phyloP scores from a whole-genome alignment of 2,329 filamentous ascomycete genomes.

The Periconia digitata region DNA sequence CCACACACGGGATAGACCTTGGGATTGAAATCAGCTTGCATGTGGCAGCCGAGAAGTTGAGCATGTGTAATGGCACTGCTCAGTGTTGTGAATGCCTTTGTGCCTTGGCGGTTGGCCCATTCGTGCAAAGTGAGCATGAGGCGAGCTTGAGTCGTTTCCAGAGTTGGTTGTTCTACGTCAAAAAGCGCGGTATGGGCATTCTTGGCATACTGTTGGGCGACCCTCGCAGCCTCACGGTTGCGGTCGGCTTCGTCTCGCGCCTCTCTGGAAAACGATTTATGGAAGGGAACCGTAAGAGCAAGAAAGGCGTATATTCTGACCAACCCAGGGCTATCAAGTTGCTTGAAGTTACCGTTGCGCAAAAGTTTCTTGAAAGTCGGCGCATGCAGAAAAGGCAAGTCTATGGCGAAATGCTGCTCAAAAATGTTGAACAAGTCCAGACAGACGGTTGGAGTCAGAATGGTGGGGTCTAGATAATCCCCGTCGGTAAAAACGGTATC shows the following conservation, averaged over 20 bases:
- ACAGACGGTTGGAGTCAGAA: constrained; percentile 68
- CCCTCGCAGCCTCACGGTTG: constrained; percentile 1
- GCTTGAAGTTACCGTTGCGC: neutral
- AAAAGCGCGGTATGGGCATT: constrained; percentile 56
- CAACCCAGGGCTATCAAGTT: neutral
- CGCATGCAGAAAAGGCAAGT: constrained; percentile 71
- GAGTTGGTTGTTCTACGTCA: constrained; percentile 45
- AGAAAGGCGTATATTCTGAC: constrained; percentile 66
- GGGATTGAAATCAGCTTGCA: constrained; percentile 28
- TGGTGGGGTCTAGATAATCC: constrained; percentile 63
- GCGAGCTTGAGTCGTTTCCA: constrained; percentile 67
- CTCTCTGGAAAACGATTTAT: constrained; percentile 53
- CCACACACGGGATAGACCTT: constrained; percentile 20
- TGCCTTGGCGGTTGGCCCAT: constrained; percentile 66
- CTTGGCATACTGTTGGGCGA: constrained; percentile 65
- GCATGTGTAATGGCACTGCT: constrained; percentile 63
- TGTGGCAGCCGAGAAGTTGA: constrained; percentile 39
- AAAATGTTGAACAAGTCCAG: constrained; percentile 70
- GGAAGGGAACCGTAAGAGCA: constrained; percentile 69
- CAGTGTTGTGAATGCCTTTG: constrained; percentile 67
- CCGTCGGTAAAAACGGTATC: constrained; percentile 50
- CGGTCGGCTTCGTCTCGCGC: neutral
- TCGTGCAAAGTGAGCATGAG: constrained; percentile 73
- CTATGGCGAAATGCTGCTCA: constrained; percentile 70
- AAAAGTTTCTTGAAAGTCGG: constrained; percentile 57